phyloP scores from a whole-genome alignment of 139 green algal species.

The Ettlia oleoabundans region DNA sequence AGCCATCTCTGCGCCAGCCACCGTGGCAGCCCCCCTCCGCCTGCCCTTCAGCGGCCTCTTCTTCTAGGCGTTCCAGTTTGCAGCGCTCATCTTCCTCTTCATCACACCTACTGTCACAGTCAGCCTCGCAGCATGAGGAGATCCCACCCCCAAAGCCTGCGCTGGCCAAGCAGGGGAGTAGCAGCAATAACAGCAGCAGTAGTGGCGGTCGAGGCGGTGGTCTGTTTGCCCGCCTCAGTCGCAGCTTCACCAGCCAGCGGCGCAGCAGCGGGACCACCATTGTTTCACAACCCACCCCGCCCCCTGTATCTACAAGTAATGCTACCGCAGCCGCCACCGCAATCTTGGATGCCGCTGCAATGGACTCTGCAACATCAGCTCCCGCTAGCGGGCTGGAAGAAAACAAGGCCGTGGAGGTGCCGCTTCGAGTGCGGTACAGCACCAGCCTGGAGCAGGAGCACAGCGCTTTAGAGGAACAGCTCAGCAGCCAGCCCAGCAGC shows the following conservation, averaged over 20 bases:
- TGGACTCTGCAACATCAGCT: not conserved
- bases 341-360: no score
- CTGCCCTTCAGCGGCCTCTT: not conserved
- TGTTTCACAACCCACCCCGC: no score
- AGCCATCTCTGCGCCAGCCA: not conserved
- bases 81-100: not conserved
- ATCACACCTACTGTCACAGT: no score
- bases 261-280: no score
- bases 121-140: not conserved
- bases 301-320: no score
- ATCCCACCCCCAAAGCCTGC: not conserved
- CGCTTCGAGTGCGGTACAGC: not conserved
- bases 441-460: slow-evolving; percentile 16
- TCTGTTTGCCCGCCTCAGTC: slow-evolving; percentile 14
- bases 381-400: no score
- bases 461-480: not conserved
- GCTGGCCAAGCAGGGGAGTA: no score
- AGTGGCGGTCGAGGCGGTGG: not conserved
- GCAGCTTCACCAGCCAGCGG: slow-evolving; percentile 1
- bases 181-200: no score
- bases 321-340: no score
- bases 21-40: not conserved
- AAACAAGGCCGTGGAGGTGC: not conserved
- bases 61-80: not conserved
- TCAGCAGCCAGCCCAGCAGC: not conserved